Conservation (phyloP, 352 stramenopile genomes). For the Phytophthora rubi region DNA sequence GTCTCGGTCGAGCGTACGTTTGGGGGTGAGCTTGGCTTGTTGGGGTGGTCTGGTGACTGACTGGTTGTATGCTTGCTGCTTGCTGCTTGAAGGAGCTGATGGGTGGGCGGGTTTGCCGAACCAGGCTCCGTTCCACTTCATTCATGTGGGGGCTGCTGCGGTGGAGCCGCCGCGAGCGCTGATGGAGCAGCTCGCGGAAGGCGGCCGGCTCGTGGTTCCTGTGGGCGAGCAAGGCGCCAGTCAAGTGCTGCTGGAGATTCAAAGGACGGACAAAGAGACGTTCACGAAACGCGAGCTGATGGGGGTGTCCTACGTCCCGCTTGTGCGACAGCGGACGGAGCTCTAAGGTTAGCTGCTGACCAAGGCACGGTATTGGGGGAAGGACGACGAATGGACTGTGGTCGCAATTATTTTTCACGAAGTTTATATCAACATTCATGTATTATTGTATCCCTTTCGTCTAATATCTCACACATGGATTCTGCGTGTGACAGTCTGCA, state of each 20-base stretch:
- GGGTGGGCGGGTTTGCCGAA: conserved; percentile 93
- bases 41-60: not conserved
- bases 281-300: conserved; percentile 70
- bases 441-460: too few species aligned
- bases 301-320: conserved; percentile 78
- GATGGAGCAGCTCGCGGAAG: conserved; percentile 86
- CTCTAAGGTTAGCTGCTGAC: conserved; percentile 21
- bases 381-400: too few species aligned
- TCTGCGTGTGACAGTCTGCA: too few species aligned
- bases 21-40: not conserved
- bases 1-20: conserved; percentile 56
- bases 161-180: conserved; percentile 86
- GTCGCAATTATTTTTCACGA: too few species aligned
- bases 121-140: conserved; percentile 94
- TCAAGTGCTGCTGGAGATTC: conserved; percentile 86
- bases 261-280: conserved; percentile 39
- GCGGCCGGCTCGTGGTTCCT: conserved; percentile 93
- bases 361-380: too few species aligned
- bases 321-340: conserved; percentile 64
- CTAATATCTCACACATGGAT: too few species aligned
- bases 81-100: conserved; percentile 60
- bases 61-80: not conserved
- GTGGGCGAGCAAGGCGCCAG: conserved; percentile 73
- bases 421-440: too few species aligned
- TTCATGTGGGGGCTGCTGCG: conserved; percentile 96